Evolutionary conservation across 768 basidiomycete genomes (phyloP).

Genomic region (Lentinula sp.): DNA sequence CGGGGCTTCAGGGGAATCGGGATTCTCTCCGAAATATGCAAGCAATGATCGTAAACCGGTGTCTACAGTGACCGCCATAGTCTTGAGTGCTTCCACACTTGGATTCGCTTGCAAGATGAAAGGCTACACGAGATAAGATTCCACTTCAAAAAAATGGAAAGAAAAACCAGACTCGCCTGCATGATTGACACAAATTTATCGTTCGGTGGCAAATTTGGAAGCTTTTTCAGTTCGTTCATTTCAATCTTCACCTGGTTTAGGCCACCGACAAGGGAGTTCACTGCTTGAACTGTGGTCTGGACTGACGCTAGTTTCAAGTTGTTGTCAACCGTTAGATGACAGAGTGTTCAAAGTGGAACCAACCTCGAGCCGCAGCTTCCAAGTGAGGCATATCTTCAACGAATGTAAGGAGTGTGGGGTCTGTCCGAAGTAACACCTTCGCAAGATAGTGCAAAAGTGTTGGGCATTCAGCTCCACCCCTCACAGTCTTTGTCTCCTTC

Average conservation of each 20-base stretch:
- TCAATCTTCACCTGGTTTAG: constrained; percentile 53
- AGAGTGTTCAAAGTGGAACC: constrained; percentile 11
- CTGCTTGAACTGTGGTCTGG: constrained; percentile 52
- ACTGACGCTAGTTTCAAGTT: constrained; percentile 55
- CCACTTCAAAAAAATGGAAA: constrained; percentile 5
- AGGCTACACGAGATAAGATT: constrained; percentile 21
- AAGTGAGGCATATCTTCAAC: constrained; percentile 76
- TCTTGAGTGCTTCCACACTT: constrained; percentile 59
- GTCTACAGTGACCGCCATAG: constrained; percentile 51
- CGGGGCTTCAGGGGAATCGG: constrained; percentile 52
- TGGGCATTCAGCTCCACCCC: constrained; percentile 63
- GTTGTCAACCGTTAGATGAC: background rate
- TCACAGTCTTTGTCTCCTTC: constrained; percentile 77
- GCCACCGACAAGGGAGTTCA: constrained; percentile 52
- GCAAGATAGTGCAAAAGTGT: constrained; percentile 92
- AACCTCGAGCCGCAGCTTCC: constrained; percentile 79
- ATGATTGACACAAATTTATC: constrained; percentile 68
- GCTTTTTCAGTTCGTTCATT: constrained; percentile 34
- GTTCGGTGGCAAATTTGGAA: constrained; percentile 22
- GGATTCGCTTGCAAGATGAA: constrained; percentile 45
- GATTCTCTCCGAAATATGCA: constrained; percentile 73
- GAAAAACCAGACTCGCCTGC: constrained; percentile 38
- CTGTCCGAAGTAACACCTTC: constrained; percentile 58
- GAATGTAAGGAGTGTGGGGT: constrained; percentile 63
- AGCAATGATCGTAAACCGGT: constrained; percentile 56